Base-by-base conservation (phyloP, 2,329 filamentous ascomycete species). In the Trichophyton equinum region DNA sequence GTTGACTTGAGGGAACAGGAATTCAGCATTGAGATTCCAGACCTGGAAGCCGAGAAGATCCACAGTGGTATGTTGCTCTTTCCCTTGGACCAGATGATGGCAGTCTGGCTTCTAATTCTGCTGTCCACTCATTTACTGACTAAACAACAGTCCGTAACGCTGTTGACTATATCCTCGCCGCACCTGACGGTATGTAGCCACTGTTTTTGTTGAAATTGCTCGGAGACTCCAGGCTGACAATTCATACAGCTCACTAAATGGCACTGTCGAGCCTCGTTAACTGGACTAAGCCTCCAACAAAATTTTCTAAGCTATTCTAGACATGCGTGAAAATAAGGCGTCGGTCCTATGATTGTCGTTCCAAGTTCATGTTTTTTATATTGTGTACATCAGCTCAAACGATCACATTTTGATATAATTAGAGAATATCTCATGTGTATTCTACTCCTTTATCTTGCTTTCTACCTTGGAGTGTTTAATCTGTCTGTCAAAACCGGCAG, bases 11-110 rank as follows among this genome's bases (percentile, higher is more conserved):
- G 59, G 38, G 55, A 63, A 70, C 69, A 86, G 84, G 85, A 87
- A 72, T 87, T 87, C 78, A 87, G 90, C 87, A 94, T 96, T 75
- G 91, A 96, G 83, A 96, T 96, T 71, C 91, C 91, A 69, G 91
- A 96, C 80, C 96, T 96, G 84, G 90, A 96, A 73, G 91, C 91
- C 68, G 91, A 96, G 76, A 81, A 82, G 67, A 95, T 96, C 76
- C 90, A 94, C 83, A 95, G 90, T 72, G 86, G 91, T 95, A 87
- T 69, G 89, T 79, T 22, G 15, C 15, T 25, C 7, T 56, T 9
- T 2, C 15, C 1, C 27, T 13, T 11, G 7, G 30, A 8, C 27
- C 18, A 13, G 27, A 56, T 7, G 36, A 56, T n/a, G 18, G 9
- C 20, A 11, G 9, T 13, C 7, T 44, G n/a, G 40, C 40, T 3